phyloP scores from a whole-genome alignment of 140 eudicot genomes.

The Cichorium intybus region DNA sequence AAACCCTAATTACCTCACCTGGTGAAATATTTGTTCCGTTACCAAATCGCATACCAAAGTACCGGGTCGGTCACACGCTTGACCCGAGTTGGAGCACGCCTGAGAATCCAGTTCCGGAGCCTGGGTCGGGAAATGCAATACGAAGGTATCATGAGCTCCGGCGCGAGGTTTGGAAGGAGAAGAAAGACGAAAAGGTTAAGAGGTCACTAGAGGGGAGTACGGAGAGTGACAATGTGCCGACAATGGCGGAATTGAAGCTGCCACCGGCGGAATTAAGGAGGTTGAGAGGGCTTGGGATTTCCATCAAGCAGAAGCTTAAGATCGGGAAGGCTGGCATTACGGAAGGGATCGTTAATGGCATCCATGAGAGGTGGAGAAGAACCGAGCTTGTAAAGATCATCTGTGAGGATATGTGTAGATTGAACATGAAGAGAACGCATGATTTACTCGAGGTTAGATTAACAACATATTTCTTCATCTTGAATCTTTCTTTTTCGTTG shows the following conservation, averaged over 20 bases:
- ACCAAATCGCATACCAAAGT: conserved; percentile 57
- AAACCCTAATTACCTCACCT: conserved; percentile 32
- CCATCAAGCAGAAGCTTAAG: conserved; percentile 64
- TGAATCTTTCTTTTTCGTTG: not conserved
- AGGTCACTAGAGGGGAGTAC: conserved; percentile 25
- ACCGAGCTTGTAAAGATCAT: conserved; percentile 74
- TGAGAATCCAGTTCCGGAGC: conserved; percentile 77
- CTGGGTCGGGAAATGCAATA: conserved; percentile 68
- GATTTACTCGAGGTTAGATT: conserved; percentile 79
- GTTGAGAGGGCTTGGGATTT: conserved; percentile 64
- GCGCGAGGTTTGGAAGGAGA: conserved; percentile 52
- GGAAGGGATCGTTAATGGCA: conserved; percentile 94
- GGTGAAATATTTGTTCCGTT: conserved; percentile 83
- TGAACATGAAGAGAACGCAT: conserved; percentile 96
- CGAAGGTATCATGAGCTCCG: conserved; percentile 48
- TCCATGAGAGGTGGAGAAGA: conserved; percentile 91
- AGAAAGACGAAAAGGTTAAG: conserved; percentile 44
- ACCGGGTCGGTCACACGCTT: conserved; percentile 88
- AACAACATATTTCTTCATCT: not conserved
- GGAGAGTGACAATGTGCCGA: conserved; percentile 46
- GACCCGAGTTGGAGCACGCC: conserved; percentile 98
- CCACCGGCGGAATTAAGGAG: conserved; percentile 54
- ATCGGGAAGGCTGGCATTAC: conserved; percentile 94
- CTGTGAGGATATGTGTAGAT: conserved; percentile 76
- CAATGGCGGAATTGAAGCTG: conserved; percentile 78